phyloP scores from a whole-genome alignment of 2,329 filamentous ascomycete genomes.

The Moelleriella libera region DNA sequence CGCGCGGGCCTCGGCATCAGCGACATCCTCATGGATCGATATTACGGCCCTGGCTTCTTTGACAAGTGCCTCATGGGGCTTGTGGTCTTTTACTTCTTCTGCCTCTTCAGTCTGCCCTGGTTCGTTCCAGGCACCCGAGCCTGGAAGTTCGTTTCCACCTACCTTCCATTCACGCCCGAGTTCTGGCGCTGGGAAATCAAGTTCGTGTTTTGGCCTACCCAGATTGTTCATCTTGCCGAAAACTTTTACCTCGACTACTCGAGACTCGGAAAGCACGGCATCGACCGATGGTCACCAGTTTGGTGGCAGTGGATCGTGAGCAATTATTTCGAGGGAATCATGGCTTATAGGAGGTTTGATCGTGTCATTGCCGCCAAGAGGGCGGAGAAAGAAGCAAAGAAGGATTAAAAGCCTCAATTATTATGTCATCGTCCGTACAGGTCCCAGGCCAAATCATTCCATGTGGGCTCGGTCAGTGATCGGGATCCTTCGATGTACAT shows the following conservation, averaged over 20 bases:
- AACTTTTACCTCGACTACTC: constrained; percentile 32
- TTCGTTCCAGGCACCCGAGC: constrained; percentile 36
- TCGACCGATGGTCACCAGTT: constrained; percentile 26
- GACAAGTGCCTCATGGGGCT: constrained; percentile 40
- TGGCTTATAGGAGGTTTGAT: constrained; percentile 37
- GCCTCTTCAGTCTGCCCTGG: constrained; percentile 30
- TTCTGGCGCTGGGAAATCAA: constrained; percentile 46
- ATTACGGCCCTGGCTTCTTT: constrained; percentile 22
- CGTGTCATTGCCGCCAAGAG: constrained; percentile 27
- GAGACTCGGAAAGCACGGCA: constrained; percentile 30
- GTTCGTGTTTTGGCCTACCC: constrained; percentile 45
- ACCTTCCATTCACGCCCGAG: constrained; percentile 42
- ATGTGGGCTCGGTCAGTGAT: no score
- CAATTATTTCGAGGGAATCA: constrained; percentile 39
- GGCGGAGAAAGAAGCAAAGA: constrained; percentile 24
- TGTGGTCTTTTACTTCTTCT: constrained; percentile 39
- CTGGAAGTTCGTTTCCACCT: constrained; percentile 33
- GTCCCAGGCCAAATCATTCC: no score
- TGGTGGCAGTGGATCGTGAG: constrained; percentile 42
- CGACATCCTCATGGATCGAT: constrained; percentile 27
- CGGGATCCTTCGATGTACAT: no score
- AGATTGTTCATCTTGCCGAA: constrained; percentile 50
- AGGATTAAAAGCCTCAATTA: constrained; percentile 14
- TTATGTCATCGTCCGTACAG: no score
- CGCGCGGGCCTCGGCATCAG: constrained; percentile 45